phyloP scores from a whole-genome alignment of 805 yeast genomes.

The Metahyphopichia silvanorum region DNA sequence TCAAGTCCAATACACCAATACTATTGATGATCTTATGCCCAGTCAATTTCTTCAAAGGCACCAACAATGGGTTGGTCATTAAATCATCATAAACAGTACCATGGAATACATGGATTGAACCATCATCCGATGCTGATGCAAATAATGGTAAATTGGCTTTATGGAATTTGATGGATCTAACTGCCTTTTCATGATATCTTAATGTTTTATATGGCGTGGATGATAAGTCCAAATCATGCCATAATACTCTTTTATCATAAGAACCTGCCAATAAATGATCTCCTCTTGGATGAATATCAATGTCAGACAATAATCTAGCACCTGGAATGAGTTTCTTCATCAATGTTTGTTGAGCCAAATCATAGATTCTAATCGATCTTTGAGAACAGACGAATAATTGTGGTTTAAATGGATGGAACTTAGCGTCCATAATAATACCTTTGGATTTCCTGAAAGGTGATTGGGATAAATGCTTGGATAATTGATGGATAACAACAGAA shows the following conservation, averaged over 20 bases:
- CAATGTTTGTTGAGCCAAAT: slow-evolving; percentile 79
- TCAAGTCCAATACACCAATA: slow-evolving; percentile 81
- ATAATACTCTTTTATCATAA: slow-evolving; percentile 88
- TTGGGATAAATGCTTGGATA: slow-evolving; percentile 91
- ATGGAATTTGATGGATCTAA: slow-evolving; percentile 84
- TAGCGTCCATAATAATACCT: slow-evolving; percentile 94
- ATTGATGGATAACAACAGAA: slow-evolving; percentile 89
- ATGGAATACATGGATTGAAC: slow-evolving; percentile 89
- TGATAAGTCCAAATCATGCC: slow-evolving; percentile 94
- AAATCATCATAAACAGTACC: slow-evolving; percentile 94
- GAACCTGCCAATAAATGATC: slow-evolving; percentile 92
- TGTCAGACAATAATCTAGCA: slow-evolving; percentile 87
- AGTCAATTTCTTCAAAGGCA: slow-evolving; percentile 88
- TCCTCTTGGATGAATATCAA: slow-evolving; percentile 95
- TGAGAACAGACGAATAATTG: slow-evolving; percentile 92
- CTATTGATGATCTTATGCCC: slow-evolving; percentile 82
- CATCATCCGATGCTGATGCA: slow-evolving; percentile 95
- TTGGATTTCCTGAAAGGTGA: slow-evolving; percentile 91
- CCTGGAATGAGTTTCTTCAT: slow-evolving; percentile 89
- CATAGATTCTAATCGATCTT: slow-evolving; percentile 86
- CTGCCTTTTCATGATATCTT: slow-evolving; percentile 93
- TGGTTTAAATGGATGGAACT: slow-evolving; percentile 95
- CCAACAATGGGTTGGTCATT: slow-evolving; percentile 92
- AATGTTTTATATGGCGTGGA: slow-evolving; percentile 91
- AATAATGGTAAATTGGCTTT: slow-evolving; percentile 82